phyloP scores from a whole-genome alignment of 345 rosid genomes.

The Acer negundo region DNA sequence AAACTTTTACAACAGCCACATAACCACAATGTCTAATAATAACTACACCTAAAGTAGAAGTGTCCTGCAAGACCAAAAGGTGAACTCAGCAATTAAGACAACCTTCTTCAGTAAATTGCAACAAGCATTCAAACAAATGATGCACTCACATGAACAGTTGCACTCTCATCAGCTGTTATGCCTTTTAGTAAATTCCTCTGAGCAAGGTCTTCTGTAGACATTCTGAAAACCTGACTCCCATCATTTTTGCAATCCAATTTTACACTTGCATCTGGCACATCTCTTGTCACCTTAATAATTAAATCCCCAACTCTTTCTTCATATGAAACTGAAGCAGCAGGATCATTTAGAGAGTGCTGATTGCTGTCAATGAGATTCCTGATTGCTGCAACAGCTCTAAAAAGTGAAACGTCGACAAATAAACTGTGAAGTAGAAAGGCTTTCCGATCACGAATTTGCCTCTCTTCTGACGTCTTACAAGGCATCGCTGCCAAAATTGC shows the following conservation, averaged over 20 bases:
- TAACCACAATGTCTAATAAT: constrained; percentile 88
- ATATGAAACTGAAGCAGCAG: constrained; percentile 33
- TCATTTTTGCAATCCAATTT: constrained; percentile 72
- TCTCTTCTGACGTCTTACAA: constrained; percentile 92
- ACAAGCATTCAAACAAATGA: constrained; percentile 26
- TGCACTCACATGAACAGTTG: constrained; percentile 79
- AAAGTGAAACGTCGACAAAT: constrained; percentile 85
- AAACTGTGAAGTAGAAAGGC: constrained; percentile 87
- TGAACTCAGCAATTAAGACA: constrained; percentile 33
- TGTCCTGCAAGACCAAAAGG: constrained; percentile 59
- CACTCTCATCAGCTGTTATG: constrained; percentile 96
- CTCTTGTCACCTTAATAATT: constrained; percentile 64
- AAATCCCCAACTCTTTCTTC: constrained; percentile 82
- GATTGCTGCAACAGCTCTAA: constrained; percentile 69
- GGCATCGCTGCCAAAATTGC: constrained; percentile 91
- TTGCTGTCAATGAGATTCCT: constrained; percentile 43
- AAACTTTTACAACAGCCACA: constrained; percentile 76
- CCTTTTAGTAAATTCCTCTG: constrained; percentile 87
- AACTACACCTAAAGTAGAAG: constrained; percentile 84
- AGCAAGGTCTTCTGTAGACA: constrained; percentile 65
- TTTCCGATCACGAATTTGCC: constrained; percentile 87
- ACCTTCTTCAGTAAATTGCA: constrained; percentile 24
- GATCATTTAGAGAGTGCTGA: constrained; percentile 34
- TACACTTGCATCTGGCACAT: constrained; percentile 65
- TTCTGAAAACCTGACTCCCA: constrained; percentile 60